Evolutionary conservation across 805 yeast genomes (phyloP).

Genomic region (Saccharomycopsis schoenii): DNA sequence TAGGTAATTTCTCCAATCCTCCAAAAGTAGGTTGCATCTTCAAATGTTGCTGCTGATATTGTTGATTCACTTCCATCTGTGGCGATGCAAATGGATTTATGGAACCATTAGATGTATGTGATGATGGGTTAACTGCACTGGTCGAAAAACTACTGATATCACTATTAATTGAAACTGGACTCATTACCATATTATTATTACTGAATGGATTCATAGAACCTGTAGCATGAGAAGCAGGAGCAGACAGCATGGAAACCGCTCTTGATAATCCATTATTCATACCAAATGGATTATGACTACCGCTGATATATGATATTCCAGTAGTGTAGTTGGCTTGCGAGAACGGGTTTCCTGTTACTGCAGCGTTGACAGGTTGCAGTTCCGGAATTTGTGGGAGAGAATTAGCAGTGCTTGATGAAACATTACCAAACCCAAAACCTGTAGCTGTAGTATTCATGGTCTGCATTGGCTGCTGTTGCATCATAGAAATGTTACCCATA

Average conservation of each 20-base stretch:
- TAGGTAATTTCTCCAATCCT: slow-evolving; percentile 57
- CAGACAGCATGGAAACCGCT: slow-evolving; percentile 16
- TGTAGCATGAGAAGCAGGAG: slow-evolving; percentile 1
- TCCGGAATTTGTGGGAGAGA: slow-evolving; percentile 19
- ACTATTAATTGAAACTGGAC: slow-evolving; percentile 20
- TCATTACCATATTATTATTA: slow-evolving; percentile 6
- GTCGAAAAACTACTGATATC: slow-evolving; percentile 30
- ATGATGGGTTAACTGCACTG: slow-evolving; percentile 28
- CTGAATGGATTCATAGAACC: slow-evolving; percentile 35
- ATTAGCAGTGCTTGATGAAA: slow-evolving; percentile 19
- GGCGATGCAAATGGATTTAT: slow-evolving; percentile 48
- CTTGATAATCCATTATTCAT: slow-evolving; percentile 17
- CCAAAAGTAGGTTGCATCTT: slow-evolving; percentile 59
- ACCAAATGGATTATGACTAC: slow-evolving; percentile 25
- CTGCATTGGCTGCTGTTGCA: slow-evolving; percentile 5
- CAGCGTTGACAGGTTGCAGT: slow-evolving; percentile 3
- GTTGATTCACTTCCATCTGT: slow-evolving; percentile 24
- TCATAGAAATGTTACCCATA: background rate
- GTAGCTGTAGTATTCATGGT: slow-evolving; percentile 26
- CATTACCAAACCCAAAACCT: slow-evolving; percentile 52
- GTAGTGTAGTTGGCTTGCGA: slow-evolving; percentile 23
- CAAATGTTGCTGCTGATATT: slow-evolving; percentile 19
- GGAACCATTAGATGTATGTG: slow-evolving; percentile 38
- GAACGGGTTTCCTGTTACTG: slow-evolving; percentile 28
- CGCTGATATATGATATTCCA: slow-evolving; percentile 13